Evolutionary conservation across 75 land plant species (phyloP).

Genomic region (Selaginella tamariscina): DNA sequence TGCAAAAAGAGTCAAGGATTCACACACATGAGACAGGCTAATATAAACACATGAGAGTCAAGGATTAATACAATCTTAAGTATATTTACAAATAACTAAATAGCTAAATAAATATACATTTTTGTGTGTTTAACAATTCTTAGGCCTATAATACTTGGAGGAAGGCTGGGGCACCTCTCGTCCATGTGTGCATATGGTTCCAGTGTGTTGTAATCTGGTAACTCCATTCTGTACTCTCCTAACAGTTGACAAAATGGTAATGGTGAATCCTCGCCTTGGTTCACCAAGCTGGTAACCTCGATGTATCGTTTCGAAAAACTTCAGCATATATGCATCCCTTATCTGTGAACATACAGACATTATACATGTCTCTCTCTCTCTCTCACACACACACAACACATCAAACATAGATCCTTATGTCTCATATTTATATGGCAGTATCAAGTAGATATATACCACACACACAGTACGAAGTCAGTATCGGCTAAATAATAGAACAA

Average conservation of each 20-base stretch:
- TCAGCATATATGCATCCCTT: conserved; percentile 82
- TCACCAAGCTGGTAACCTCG: conserved; percentile 89
- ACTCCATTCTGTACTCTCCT: conserved; percentile 81
- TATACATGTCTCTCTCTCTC: neutral
- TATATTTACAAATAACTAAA: no score
- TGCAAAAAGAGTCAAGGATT: no score
- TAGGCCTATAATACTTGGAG: conserved; percentile 57
- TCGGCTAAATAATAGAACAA: no score
- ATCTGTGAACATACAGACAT: conserved; percentile 43
- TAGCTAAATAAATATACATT: no score
- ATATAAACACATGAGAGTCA: no score
- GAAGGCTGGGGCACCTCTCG: conserved; percentile 76
- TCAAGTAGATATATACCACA: no score
- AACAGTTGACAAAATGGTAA: conserved; percentile 77
- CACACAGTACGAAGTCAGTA: no score
- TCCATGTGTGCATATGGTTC: conserved; percentile 79
- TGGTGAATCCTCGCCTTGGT: conserved; percentile 37
- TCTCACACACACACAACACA: neutral
- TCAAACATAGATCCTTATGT: neutral
- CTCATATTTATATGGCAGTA: no score
- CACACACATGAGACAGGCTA: no score
- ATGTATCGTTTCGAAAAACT: conserved; percentile 60
- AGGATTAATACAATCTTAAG: no score
- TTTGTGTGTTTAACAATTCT: conserved; percentile 32
- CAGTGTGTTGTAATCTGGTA: conserved; percentile 79